Evolutionary conservation across 208 protist genomes (phyloP).

Genomic region (Entamoeba moshkovskii): DNA sequence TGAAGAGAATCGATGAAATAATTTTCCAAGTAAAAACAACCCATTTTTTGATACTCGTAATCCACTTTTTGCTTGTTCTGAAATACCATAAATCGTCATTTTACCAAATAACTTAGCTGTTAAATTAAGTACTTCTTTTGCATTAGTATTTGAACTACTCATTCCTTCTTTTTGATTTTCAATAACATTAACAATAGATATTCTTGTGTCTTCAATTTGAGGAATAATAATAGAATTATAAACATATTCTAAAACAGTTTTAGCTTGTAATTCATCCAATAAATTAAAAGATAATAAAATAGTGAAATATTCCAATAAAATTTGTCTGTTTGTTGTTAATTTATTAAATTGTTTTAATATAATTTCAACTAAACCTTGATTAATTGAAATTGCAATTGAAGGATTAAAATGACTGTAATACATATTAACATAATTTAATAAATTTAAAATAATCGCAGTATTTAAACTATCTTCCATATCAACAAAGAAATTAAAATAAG

Average conservation of each 20-base stretch:
- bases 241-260: not conserved
- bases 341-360: not conserved
- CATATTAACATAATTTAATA: not conserved
- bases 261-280: too few relatives aligned
- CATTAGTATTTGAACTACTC: not conserved
- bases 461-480: not conserved
- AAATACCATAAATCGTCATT: not conserved
- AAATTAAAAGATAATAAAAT: too few relatives aligned
- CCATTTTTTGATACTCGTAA: not conserved
- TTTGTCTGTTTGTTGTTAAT: too few relatives aligned
- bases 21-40: not conserved
- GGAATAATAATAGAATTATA: not conserved
- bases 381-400: not conserved
- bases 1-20: not conserved
- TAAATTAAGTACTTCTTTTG: not conserved
- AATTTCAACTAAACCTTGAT: not conserved
- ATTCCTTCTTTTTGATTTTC: not conserved
- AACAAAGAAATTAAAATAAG: not conserved
- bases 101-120: not conserved
- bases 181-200: not conserved
- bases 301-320: too few relatives aligned
- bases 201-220: not conserved
- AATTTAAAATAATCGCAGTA: not conserved
- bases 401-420: not conserved
- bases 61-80: too few relatives aligned